phyloP scores from a whole-genome alignment of 2,329 filamentous ascomycete species.

The Trichoderma guizhouense region DNA sequence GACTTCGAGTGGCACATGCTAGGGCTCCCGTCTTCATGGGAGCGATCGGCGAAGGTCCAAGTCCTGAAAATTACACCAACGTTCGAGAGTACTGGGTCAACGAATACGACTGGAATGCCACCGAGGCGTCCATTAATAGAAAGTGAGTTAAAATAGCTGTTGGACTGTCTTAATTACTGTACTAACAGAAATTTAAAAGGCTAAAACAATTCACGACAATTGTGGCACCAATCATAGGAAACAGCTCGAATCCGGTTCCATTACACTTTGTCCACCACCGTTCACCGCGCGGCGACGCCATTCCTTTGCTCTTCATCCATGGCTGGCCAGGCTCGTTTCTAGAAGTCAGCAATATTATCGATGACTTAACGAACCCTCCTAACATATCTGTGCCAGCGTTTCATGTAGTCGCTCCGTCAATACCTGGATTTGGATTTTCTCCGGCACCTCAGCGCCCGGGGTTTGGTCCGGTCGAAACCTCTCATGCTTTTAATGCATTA shows the following conservation, averaged over 20 bases:
- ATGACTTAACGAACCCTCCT: background rate
- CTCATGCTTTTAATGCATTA: background rate
- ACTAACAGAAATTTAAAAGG: background rate
- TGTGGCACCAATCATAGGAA: background rate
- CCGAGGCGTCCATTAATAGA: background rate
- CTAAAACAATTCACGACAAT: background rate
- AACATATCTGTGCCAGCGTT: background rate
- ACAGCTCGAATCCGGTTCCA: background rate
- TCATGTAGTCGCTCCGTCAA: background rate
- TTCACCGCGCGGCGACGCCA: background rate
- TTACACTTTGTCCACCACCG: background rate
- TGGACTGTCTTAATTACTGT: background rate
- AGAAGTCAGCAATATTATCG: background rate
- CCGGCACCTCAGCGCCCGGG: background rate
- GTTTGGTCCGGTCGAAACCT: background rate
- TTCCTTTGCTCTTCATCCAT: background rate
- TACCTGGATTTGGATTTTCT: constrained; percentile 4
- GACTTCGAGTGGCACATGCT: background rate
- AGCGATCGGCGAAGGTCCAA: background rate
- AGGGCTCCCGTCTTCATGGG: background rate
- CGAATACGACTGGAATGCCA: background rate
- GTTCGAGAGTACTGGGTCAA: background rate
- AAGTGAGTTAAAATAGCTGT: background rate
- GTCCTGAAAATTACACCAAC: background rate
- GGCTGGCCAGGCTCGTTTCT: constrained; percentile 2